A percentile compares a stretch with the other conserved stretches of the same genome.
Evolutionary conservation across 2,329 filamentous ascomycete species (phyloP).

Genomic region (Mycosphaerella sp.): DNA sequence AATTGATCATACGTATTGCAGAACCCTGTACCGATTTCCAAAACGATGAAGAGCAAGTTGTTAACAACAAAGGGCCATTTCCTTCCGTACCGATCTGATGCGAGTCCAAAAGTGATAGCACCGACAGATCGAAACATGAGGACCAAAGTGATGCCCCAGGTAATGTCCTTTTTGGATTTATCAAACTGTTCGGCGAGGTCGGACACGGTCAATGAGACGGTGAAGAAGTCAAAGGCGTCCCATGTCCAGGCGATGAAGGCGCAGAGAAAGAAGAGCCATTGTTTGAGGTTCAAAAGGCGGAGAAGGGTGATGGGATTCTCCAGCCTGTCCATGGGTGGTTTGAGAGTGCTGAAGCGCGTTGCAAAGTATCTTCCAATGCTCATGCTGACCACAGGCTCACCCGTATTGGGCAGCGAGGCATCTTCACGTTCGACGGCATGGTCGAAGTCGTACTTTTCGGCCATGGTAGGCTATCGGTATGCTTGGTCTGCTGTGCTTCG

Average conservation of each 20-base stretch:
- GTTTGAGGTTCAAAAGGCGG: constrained; percentile 46
- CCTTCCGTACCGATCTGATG: constrained; percentile 31
- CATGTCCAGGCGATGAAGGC: constrained; percentile 48
- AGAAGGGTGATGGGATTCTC: constrained; percentile 50
- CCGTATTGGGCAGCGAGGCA: constrained; percentile 13
- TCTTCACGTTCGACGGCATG: constrained; percentile 19
- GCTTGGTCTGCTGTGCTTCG: neutral
- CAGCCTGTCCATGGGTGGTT: constrained; percentile 50
- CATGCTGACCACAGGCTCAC: constrained; percentile 30
- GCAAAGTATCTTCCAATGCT: constrained; percentile 44
- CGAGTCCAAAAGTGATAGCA: constrained; percentile 50
- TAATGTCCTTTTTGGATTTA: constrained; percentile 52
- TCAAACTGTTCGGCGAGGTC: constrained; percentile 49
- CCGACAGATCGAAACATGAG: constrained; percentile 58
- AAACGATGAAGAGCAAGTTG: constrained; percentile 54
- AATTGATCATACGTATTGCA: constrained; percentile 53
- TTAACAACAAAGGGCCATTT: constrained; percentile 52
- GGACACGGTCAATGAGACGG: constrained; percentile 51
- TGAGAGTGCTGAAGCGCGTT: constrained; percentile 49
- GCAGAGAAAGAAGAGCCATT: constrained; percentile 54
- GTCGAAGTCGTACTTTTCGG: constrained; percentile 11
- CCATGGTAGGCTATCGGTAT: constrained; percentile 4
- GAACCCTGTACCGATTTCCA: constrained; percentile 57
- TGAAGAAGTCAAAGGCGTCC: constrained; percentile 58
- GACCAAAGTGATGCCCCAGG: constrained; percentile 52